phyloP scores from a whole-genome alignment of 208 protist genomes.

The Crithidia bombi region DNA sequence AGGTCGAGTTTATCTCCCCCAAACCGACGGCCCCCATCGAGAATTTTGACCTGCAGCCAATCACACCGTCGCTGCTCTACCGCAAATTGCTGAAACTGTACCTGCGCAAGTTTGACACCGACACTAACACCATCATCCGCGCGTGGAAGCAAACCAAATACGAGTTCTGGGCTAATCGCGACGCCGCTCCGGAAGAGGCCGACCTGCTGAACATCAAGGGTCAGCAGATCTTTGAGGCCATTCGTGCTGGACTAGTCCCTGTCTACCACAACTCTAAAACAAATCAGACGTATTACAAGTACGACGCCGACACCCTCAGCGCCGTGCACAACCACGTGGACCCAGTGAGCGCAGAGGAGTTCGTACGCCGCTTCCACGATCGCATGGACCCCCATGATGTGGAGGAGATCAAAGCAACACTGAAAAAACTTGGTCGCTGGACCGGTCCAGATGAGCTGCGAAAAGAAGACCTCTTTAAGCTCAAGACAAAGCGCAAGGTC shows the following conservation, averaged over 20 bases:
- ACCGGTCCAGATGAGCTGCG: slow-evolving; percentile 71
- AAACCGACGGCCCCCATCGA: slow-evolving; percentile 62
- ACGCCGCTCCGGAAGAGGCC: slow-evolving; percentile 51
- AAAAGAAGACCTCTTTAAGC: slow-evolving; percentile 76
- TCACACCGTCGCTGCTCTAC: slow-evolving; percentile 73
- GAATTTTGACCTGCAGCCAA: slow-evolving; percentile 54
- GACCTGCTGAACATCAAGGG: slow-evolving; percentile 76
- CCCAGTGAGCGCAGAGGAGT: slow-evolving; percentile 77
- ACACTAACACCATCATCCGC: slow-evolving; percentile 79
- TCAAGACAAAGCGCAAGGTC: slow-evolving; percentile 72
- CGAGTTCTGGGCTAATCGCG: slow-evolving; percentile 79
- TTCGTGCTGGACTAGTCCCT: slow-evolving; percentile 77
- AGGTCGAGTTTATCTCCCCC: slow-evolving; percentile 77
- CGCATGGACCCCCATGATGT: slow-evolving; percentile 77
- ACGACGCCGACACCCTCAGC: slow-evolving; percentile 79
- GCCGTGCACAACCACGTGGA: slow-evolving; percentile 86
- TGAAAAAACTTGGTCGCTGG: slow-evolving; percentile 83
- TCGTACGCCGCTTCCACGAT: slow-evolving; percentile 81
- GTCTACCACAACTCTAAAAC: slow-evolving; percentile 76
- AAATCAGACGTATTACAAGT: slow-evolving; percentile 79
- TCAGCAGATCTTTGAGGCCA: slow-evolving; percentile 78
- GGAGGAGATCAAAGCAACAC: slow-evolving; percentile 58
- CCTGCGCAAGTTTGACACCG: slow-evolving; percentile 88
- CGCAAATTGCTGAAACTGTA: slow-evolving; percentile 84
- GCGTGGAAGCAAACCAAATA: slow-evolving; percentile 91